A percentile compares a stretch with the other conserved stretches of the same genome.
phyloP scores from a whole-genome alignment of 2,329 filamentous ascomycete genomes.

The Claviceps spartinae region DNA sequence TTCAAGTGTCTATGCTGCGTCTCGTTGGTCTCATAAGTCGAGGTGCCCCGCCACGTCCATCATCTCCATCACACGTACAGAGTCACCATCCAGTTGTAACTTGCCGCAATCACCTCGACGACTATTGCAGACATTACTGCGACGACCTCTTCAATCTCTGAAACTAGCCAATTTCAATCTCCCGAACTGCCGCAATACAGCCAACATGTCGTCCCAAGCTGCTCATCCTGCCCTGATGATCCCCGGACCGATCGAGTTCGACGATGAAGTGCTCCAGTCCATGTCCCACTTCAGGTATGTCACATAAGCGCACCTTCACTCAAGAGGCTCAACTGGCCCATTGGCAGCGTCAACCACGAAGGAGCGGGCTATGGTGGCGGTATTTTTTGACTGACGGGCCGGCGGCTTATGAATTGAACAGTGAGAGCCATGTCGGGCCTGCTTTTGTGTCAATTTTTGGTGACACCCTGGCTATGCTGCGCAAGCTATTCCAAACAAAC shows the following conservation, averaged over 20 bases:
- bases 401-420: constrained; percentile 21
- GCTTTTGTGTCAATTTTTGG: constrained; percentile 85
- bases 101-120: constrained; percentile 4
- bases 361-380: background rate
- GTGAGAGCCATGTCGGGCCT: constrained; percentile 85
- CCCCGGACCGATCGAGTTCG: constrained; percentile 94
- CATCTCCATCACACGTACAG: background rate
- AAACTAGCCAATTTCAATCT: background rate
- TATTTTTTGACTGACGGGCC: background rate
- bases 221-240: constrained; percentile 70
- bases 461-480: constrained; percentile 74
- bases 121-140: background rate
- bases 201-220: constrained; percentile 48
- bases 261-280: constrained; percentile 87
- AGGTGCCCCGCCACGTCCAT: background rate
- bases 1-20: no score
- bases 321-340: background rate
- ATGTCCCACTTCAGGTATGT: constrained; percentile 86
- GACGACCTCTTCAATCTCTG: background rate
- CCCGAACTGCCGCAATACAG: background rate
- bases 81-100: no score
- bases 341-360: background rate
- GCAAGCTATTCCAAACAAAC: constrained; percentile 87
- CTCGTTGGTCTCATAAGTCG: no score
- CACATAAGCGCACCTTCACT: background rate